Conservation (phyloP, 164 flowering plant species). For the Vitis rupestris region DNA sequence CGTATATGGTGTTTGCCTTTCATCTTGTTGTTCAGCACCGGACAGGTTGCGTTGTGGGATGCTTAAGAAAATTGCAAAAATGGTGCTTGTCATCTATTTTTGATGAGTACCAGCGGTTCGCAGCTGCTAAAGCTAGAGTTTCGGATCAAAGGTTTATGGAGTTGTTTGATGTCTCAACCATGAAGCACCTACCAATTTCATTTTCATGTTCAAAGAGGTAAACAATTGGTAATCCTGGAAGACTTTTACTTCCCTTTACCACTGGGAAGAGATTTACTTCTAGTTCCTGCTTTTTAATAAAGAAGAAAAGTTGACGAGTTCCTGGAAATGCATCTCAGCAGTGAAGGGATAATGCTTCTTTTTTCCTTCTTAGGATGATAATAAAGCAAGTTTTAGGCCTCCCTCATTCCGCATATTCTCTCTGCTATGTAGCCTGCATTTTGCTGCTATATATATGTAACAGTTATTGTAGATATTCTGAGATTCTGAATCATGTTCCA, state of each 20-base stretch:
- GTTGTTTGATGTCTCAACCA: conserved; percentile 58
- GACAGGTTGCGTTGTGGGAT: conserved; percentile 81
- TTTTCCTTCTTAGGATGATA: conserved; percentile 6
- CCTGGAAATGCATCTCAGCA: conserved; percentile 24
- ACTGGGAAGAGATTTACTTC: conserved; percentile 6
- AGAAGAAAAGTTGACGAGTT: conserved; percentile 32
- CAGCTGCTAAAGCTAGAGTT: conserved; percentile 75
- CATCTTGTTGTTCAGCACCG: conserved; percentile 52
- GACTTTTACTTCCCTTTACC: conserved; percentile 1
- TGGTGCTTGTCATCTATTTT: conserved; percentile 80
- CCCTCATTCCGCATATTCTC: not conserved
- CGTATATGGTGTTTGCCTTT: not conserved
- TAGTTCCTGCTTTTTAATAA: conserved; percentile 12
- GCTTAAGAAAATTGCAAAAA: conserved; percentile 67
- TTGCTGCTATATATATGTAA: not conserved
- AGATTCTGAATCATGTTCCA: not conserved
- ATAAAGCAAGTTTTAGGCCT: not conserved
- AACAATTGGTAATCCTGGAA: not conserved
- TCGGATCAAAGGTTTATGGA: conserved; percentile 83
- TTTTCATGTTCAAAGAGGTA: conserved; percentile 52
- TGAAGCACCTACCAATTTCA: conserved; percentile 53
- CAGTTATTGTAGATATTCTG: not conserved
- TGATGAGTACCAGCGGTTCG: conserved; percentile 80
- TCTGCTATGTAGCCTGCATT: not conserved
- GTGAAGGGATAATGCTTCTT: conserved; percentile 18